Base-by-base conservation (phyloP, 108 stramenopile genomes). In the Skeletonema marinoi region DNA sequence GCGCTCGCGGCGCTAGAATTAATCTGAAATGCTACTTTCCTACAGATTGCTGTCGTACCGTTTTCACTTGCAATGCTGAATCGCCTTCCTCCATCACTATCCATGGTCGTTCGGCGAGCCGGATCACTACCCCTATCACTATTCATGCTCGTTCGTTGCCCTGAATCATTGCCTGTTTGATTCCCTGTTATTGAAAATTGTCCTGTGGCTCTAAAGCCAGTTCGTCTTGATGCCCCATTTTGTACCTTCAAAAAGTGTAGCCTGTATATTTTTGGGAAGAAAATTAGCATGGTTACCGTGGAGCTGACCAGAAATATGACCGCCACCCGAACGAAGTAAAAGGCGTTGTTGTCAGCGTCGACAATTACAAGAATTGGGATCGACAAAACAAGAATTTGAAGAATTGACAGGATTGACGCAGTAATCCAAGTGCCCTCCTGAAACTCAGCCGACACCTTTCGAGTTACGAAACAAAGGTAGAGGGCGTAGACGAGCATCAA, bases 311-410 rank as follows among this genome's bases (percentile, higher is more conserved):
- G 31, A 25, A 70, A 70, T n/a, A 70, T 29, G 68, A 70, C 51
- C 30, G 31, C 25, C 30, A 31, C 59, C 12, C 68, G 25, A 19
- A 70, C 68, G 59, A 70, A 70, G 68, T 42, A 70, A 17, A 25
- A 70, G 29, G 68, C 68, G 30, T 9, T 31, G 59, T n/a, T 61
- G 68, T 61, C 68, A 16, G 59, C 13, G 11, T 19, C 17, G 21
- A 42, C 38, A 54, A 70, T 70, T 3, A 70, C 25, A 14, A 70
- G n/a, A 9, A 70, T n/a, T 11, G 68, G 68, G 8, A 70, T 61
- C 25, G 31, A 48, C 16, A 70, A 8, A 14, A 60, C 17, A 48
- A 42, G 25, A 16, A 70, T 19, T 62, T 70, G 68, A 14, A 70
- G n/a, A 17, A 70, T 70, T 7, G 68, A 70, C 16, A 70, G 19